A percentile compares a stretch with the other conserved stretches of the same genome.
phyloP scores from a whole-genome alignment of 2,329 filamentous ascomycete genomes.

The Cercospora sojina region DNA sequence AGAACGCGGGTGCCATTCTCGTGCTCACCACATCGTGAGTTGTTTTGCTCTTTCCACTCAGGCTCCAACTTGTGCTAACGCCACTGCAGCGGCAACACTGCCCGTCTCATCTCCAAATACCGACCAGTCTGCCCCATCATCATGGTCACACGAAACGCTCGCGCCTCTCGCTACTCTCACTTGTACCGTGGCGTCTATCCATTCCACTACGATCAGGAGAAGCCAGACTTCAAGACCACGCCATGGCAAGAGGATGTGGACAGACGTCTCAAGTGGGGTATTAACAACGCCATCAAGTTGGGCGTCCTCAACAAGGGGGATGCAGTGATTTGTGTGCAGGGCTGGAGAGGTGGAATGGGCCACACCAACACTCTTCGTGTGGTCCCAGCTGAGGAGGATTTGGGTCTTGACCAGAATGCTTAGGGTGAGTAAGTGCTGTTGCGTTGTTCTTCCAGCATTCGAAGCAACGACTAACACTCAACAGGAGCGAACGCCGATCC shows the following conservation, averaged over 20 bases:
- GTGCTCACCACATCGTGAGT: slow-evolving; percentile 83
- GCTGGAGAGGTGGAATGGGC: slow-evolving; percentile 88
- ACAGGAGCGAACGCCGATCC: slow-evolving; percentile 1
- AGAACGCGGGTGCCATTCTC: slow-evolving; percentile 94
- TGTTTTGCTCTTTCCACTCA: slow-evolving; percentile 58
- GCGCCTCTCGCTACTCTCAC: slow-evolving; percentile 84
- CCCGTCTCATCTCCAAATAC: slow-evolving; percentile 96
- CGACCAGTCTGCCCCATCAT: slow-evolving; percentile 98
- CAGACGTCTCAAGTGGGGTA: slow-evolving; percentile 94
- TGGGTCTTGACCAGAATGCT: slow-evolving; percentile 51
- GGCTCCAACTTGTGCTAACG: background rate
- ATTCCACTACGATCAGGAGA: slow-evolving; percentile 87
- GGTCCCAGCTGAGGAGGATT: slow-evolving; percentile 51
- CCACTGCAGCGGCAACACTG: slow-evolving; percentile 72
- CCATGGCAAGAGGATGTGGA: slow-evolving; percentile 99
- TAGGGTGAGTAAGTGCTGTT: slow-evolving; percentile 31
- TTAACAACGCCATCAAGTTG: slow-evolving; percentile 81
- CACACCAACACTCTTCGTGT: slow-evolving; percentile 76
- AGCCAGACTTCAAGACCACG: slow-evolving; percentile 88
- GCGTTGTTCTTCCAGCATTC: too few relatives aligned
- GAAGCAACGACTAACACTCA: background rate
- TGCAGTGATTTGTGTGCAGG: slow-evolving; percentile 79
- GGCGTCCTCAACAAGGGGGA: slow-evolving; percentile 71
- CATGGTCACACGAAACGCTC: slow-evolving; percentile 90
- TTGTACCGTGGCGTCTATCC: slow-evolving; percentile 97